phyloP scores from a whole-genome alignment of 129 eudicot genomes.

The Flaveria ramosissima region DNA sequence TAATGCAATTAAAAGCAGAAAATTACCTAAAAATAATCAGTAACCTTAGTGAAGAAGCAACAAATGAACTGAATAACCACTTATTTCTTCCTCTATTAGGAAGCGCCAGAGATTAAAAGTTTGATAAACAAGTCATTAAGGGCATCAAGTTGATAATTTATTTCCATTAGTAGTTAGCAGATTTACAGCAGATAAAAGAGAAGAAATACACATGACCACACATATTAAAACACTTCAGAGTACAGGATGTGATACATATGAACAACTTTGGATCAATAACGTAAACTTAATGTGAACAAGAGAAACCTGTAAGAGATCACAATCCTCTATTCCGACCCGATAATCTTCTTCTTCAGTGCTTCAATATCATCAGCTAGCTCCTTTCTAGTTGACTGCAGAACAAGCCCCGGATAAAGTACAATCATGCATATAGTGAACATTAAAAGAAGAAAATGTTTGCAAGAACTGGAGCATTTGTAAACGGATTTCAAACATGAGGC shows the following conservation, averaged over 20 bases:
- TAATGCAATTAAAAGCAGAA: background rate
- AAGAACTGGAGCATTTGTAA: background rate
- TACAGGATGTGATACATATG: constrained; percentile 10
- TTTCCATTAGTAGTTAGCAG: constrained; percentile 23
- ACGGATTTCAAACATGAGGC: background rate
- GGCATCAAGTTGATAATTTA: constrained; percentile 28
- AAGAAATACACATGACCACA: constrained; percentile 17
- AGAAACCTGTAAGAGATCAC: constrained; percentile 24
- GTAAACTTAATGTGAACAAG: constrained; percentile 10
- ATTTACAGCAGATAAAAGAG: constrained; percentile 30
- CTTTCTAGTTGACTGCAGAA: constrained; percentile 40
- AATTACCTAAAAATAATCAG: background rate
- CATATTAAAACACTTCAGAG: background rate
- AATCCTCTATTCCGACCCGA: constrained; percentile 32
- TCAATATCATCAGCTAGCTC: constrained; percentile 45
- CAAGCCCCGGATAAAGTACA: background rate
- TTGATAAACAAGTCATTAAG: background rate
- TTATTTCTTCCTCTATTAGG: background rate
- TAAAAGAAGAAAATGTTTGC: constrained; percentile 3
- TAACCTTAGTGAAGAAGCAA: no score
- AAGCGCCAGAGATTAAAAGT: background rate
- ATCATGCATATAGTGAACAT: background rate
- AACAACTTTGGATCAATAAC: constrained; percentile 22
- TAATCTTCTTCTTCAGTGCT: constrained; percentile 42
- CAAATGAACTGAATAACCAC: background rate